These are phyloP conservation scores for Xylaria sp. DNA, from an alignment of 2,329 filamentous ascomycete genomes.

Conservation along the genomic window DNA sequence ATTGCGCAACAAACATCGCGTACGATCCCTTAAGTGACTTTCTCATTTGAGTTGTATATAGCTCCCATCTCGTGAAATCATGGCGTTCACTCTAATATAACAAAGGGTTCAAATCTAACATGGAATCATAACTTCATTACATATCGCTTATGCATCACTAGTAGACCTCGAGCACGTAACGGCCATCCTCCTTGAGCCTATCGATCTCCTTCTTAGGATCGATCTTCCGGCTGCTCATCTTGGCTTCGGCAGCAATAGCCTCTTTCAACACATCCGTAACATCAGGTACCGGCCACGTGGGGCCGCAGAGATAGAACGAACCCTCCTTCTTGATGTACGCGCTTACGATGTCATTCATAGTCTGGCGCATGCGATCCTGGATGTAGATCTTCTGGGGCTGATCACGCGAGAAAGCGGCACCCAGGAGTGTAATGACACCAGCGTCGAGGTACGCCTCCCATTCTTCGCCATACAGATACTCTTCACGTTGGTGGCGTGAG, in stretches of 20 bases:
- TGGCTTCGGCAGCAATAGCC: slow-evolving; percentile 82
- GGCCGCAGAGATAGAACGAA: slow-evolving; percentile 96
- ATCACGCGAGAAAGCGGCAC: slow-evolving; percentile 93
- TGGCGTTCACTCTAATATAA: slow-evolving; percentile 5
- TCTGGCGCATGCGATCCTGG: slow-evolving; percentile 96
- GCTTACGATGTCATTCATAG: slow-evolving; percentile 80
- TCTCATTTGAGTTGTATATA: slow-evolving; percentile 25
- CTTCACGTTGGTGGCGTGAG: slow-evolving; percentile 95
- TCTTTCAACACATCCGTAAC: slow-evolving; percentile 94
- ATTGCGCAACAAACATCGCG: slow-evolving; percentile 5
- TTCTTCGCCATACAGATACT: slow-evolving; percentile 98
- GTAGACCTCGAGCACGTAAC: slow-evolving; percentile 98
- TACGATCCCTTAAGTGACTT: slow-evolving; percentile 2
- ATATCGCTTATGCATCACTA: slow-evolving; percentile 56
- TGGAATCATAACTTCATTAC: slow-evolving; percentile 30
- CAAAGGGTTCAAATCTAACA: slow-evolving; percentile 18
- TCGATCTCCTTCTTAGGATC: slow-evolving; percentile 93
- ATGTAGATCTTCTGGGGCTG: slow-evolving; percentile 99
- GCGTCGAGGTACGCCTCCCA: slow-evolving; percentile 98
- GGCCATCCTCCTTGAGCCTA: slow-evolving; percentile 90
- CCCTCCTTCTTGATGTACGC: slow-evolving; percentile 90
- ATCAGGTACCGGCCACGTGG: slow-evolving; percentile 98
- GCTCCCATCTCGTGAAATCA: background rate
- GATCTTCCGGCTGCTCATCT: slow-evolving; percentile 78
- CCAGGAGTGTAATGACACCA: slow-evolving; percentile 92